Percentiles rank a stretch among this genome's conserved stretches.
These are phyloP conservation scores for Echria macrotheca DNA, from an alignment of 495 filamentous ascomycete genomes.

Conservation along the genomic window DNA sequence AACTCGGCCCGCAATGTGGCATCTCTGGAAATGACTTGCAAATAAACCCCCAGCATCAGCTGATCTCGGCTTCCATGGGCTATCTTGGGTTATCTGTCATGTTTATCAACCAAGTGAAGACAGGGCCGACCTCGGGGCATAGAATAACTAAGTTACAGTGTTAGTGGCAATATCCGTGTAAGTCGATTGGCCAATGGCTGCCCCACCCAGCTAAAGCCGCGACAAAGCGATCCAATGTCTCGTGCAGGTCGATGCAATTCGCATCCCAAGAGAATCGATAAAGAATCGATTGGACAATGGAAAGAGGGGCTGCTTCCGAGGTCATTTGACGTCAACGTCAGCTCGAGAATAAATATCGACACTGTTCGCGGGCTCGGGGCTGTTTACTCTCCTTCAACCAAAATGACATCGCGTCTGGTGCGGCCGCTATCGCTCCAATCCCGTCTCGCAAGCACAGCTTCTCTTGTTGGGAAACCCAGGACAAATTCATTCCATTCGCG, in stretches of 20 bases:
- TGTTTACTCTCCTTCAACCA: neutral
- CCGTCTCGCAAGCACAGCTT: slow-evolving; percentile 15
- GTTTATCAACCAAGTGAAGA: too few relatives aligned
- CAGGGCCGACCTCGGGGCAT: too few relatives aligned
- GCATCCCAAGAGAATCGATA: neutral
- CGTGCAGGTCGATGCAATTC: neutral
- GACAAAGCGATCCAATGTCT: slow-evolving; percentile 22
- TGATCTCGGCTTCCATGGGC: too few relatives aligned
- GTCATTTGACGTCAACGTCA: slow-evolving; percentile 3
- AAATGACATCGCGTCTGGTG: slow-evolving; percentile 21
- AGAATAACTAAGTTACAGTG: too few relatives aligned
- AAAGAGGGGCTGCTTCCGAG: neutral
- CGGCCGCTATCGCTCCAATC: slow-evolving; percentile 16
- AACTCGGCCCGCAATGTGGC: too few relatives aligned
- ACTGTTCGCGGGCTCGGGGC: too few relatives aligned
- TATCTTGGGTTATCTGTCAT: too few relatives aligned
- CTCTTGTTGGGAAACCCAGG: slow-evolving; percentile 17
- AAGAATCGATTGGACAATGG: neutral
- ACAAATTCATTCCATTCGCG: neutral
- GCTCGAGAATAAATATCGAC: neutral
- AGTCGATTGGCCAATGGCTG: slow-evolving; percentile 21
- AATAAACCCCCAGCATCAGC: too few relatives aligned
- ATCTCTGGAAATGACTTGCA: too few relatives aligned
- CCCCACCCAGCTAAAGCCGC: slow-evolving; percentile 22
- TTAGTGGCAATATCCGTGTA: neutral